Conservation (phyloP, 2,329 filamentous ascomycete genomes). For the Paracorniculantispora psalliotae region DNA sequence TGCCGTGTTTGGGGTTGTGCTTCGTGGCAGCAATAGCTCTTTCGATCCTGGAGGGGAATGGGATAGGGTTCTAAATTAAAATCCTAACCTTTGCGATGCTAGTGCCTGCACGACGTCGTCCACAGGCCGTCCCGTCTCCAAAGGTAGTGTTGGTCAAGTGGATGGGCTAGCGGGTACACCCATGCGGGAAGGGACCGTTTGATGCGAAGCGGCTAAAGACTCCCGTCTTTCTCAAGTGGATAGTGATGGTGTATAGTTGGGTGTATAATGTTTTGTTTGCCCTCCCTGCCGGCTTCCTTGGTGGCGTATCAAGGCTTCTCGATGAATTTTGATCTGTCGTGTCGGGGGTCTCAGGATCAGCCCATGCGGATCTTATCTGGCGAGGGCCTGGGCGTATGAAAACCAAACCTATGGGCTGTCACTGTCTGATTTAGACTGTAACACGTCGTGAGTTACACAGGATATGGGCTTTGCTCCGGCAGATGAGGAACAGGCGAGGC, state of each 20-base stretch:
- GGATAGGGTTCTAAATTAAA: neutral
- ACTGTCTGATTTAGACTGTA: too few species aligned
- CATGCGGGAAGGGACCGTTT: neutral
- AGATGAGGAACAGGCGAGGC: neutral
- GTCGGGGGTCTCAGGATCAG: neutral
- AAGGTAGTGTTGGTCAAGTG: constrained; percentile 6
- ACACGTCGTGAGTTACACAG: neutral
- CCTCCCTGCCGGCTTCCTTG: too few species aligned
- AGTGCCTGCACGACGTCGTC: neutral
- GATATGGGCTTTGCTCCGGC: neutral
- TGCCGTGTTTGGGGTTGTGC: too few species aligned
- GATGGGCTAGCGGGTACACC: neutral
- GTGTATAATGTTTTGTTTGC: too few species aligned
- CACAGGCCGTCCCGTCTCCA: neutral
- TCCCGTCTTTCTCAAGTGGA: neutral
- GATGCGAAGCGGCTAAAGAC: too few species aligned
- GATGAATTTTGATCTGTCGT: too few species aligned
- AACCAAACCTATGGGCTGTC: too few species aligned
- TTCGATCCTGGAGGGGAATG: neutral
- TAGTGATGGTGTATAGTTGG: too few species aligned
- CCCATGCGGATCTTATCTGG: neutral
- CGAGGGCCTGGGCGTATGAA: too few species aligned
- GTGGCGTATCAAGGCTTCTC: too few species aligned
- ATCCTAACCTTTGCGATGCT: neutral
- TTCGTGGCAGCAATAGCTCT: too few species aligned